These are phyloP conservation scores for Clarireedia paspali DNA, from an alignment of 2,329 filamentous ascomycete genomes.

Conservation along the genomic window DNA sequence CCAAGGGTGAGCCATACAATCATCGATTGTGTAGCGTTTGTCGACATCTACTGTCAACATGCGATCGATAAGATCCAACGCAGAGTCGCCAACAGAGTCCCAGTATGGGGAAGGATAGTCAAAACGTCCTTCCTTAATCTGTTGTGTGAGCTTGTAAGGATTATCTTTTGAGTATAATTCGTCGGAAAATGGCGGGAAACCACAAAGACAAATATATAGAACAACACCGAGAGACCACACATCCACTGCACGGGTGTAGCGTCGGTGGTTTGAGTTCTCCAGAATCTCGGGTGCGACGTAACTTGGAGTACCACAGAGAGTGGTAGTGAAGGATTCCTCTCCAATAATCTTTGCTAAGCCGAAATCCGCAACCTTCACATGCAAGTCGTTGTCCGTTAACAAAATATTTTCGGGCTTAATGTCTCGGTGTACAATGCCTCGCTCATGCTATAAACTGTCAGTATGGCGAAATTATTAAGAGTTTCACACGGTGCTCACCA, in stretches of 20 bases:
- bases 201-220: slow-evolving; percentile 92
- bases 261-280: slow-evolving; percentile 69
- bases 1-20: slow-evolving; percentile 91
- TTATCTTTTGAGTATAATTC: slow-evolving; percentile 77
- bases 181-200: slow-evolving; percentile 94
- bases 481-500: slow-evolving; percentile 50
- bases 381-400: slow-evolving; percentile 73
- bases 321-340: slow-evolving; percentile 96
- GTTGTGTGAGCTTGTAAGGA: slow-evolving; percentile 78
- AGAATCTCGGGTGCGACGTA: slow-evolving; percentile 96
- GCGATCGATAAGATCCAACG: slow-evolving; percentile 83
- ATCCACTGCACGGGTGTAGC: slow-evolving; percentile 92
- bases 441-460: slow-evolving; percentile 65
- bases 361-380: slow-evolving; percentile 92
- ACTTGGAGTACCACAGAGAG: slow-evolving; percentile 90
- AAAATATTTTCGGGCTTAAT: slow-evolving; percentile 62
- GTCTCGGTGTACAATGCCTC: slow-evolving; percentile 93
- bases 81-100: slow-evolving; percentile 80
- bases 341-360: slow-evolving; percentile 97
- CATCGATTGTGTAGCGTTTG: slow-evolving; percentile 77
- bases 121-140: slow-evolving; percentile 83
- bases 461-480: slow-evolving; percentile 6
- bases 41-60: slow-evolving; percentile 90
- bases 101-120: slow-evolving; percentile 96
- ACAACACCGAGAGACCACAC: slow-evolving; percentile 98